Evolutionary conservation across 805 yeast species (phyloP).

Genomic region (Tanozyma kutaoensis): DNA sequence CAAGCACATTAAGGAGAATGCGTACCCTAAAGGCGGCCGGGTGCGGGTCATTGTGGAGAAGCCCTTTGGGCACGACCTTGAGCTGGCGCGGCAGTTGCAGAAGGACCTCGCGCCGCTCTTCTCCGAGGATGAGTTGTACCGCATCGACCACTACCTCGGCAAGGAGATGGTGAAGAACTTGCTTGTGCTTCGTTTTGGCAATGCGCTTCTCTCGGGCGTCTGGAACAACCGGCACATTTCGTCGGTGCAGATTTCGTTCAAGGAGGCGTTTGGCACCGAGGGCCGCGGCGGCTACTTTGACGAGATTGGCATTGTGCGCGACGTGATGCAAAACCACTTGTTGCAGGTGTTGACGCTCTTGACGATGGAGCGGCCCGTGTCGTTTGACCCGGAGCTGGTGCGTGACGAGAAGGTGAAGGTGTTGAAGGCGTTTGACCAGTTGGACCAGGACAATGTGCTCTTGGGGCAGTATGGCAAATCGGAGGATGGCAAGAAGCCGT

Average conservation of each 20-base stretch:
- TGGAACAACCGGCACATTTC: slow-evolving; percentile 78
- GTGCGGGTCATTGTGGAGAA: slow-evolving; percentile 85
- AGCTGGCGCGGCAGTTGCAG: slow-evolving; percentile 67
- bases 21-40: slow-evolving; percentile 47
- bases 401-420: slow-evolving; percentile 96
- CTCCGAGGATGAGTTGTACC: slow-evolving; percentile 80
- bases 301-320: slow-evolving; percentile 88
- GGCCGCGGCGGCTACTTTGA: slow-evolving; percentile 99
- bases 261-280: slow-evolving; percentile 98
- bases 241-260: slow-evolving; percentile 80
- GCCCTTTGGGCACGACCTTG: slow-evolving; percentile 92
- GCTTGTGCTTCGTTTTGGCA: slow-evolving; percentile 80
- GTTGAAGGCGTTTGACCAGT: slow-evolving; percentile 63
- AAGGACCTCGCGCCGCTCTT: slow-evolving; percentile 69
- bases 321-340: slow-evolving; percentile 96
- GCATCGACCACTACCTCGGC: slow-evolving; percentile 96
- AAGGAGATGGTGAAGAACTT: slow-evolving; percentile 97
- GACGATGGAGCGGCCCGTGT: slow-evolving; percentile 91
- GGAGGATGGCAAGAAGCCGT: slow-evolving; percentile 81
- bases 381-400: slow-evolving; percentile 85
- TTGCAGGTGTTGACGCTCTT: slow-evolving; percentile 83
- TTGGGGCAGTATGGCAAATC: slow-evolving; percentile 83
- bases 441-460: slow-evolving; percentile 53
- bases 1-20: slow-evolving; percentile 49
- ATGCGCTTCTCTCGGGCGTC: slow-evolving; percentile 72